Percentiles rank a stretch among this genome's conserved stretches.
Evolutionary conservation across 228 moss, liverwort and hornwort species (phyloP).

Genomic region (Sphagnum fallax): DNA sequence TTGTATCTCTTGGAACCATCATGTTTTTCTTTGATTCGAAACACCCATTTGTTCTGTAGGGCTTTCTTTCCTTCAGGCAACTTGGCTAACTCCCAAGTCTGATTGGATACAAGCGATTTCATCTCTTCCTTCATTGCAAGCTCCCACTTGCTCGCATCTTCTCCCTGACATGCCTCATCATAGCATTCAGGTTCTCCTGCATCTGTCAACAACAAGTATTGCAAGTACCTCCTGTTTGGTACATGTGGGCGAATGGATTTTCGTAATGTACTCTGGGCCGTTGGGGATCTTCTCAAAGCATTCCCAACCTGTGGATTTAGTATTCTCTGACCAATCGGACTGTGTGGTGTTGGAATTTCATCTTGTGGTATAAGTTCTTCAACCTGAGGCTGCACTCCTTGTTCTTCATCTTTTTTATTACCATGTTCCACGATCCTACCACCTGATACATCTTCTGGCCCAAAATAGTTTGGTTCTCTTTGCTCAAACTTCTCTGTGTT

Average conservation of each 20-base stretch:
- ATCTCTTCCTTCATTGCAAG: constrained; percentile 2
- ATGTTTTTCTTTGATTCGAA: neutral
- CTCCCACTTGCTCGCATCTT: neutral
- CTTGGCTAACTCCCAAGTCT: neutral
- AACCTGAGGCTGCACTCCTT: no score
- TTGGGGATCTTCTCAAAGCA: neutral
- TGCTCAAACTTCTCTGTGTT: no score
- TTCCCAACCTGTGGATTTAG: no score
- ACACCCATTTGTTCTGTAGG: neutral
- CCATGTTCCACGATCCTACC: no score
- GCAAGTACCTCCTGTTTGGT: neutral
- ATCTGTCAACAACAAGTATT: constrained; percentile 1
- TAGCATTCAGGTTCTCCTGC: neutral
- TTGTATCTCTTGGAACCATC: constrained; percentile 1
- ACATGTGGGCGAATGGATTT: neutral
- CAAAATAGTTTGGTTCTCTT: no score
- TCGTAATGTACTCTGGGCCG: neutral
- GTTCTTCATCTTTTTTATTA: no score
- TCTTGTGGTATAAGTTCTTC: no score
- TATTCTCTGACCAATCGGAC: no score
- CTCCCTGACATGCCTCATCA: neutral
- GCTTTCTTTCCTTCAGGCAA: constrained; percentile 1
- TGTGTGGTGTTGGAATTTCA: no score
- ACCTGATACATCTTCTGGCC: no score
- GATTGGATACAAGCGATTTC: neutral